Base-by-base conservation (phyloP, 1,139 yeast species). In the Geotrichum fermentans region DNA sequence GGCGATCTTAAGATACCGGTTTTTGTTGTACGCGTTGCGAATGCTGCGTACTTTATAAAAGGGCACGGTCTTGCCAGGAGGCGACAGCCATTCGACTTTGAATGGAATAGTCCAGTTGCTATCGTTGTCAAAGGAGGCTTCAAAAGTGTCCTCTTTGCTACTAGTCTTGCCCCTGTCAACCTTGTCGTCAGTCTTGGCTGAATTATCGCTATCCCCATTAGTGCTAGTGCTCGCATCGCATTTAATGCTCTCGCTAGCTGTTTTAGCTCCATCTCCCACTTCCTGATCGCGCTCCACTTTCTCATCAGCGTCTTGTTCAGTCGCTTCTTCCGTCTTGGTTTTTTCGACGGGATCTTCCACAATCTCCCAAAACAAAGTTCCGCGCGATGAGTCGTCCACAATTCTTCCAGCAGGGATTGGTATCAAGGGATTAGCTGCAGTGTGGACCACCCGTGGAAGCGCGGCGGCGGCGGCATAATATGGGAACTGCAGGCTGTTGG, bases 361-460 rank as follows among this genome's bases (percentile, higher is more conserved):
- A 2, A 59, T 67, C 49, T 70, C 72, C 73, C 73, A 70, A 53
- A 70, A 70, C 30, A 67, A 55, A 39, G 67, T 64, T 3, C 72
- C 72, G 1, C 73, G 59, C 5, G 63, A 57, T 1, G 69, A 59
- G 50, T 70, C 73, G 41, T 68, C 69, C 4, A 70, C 69, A 13
- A 68, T 67, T 39, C 68, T 54, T 1, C 73, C 73, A 1, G 67
- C 64, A 0, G 73, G 73, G 10, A 61, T 47, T 3, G 59, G 59
- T 17, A 59, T 53, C 7, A 56, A 44, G 1, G 52, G 45, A 32
- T 60, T 58, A 3, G 60, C 56, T 10, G 53, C 34, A 1, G 62
- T 60, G 11, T 55, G 53, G 21, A 52, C 54, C 7, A 58, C 54
- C 13, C 35, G 34, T 3, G 61, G 59, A n/a, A 16, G 8, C 2